Evolutionary conservation across 495 filamentous ascomycete genomes (phyloP), one percentile per base, ranked within the genome.

Genomic region (Neurospora sp.): DNA sequence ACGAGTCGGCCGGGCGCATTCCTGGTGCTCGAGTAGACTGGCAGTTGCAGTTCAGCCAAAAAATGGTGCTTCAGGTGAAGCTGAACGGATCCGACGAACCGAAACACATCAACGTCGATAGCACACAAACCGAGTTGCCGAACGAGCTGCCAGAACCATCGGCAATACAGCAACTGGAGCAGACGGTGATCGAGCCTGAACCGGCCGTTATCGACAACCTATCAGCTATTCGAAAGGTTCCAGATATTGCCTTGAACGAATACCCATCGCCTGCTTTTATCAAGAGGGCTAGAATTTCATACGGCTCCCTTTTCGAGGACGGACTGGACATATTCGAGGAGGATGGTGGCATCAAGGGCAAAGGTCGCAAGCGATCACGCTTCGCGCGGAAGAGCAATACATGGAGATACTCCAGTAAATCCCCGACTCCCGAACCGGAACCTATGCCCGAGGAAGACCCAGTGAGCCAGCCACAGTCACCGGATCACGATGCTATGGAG

Each of bases 231-330:
- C 79, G 70, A 72, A 78, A 73, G 35, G 73, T 73, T 44, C 71
- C 76, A 75, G 74, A 71, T 70, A 27, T 77, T 27, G 74, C 72
- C 4, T 11, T 62, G 5, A 80, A 83, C 71, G 83, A 86, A 77
- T 96, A 89, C 85, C 83, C 86, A 27, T 96, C 94, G 6, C 93
- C 94, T 6, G 92, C 92, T 9, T 96, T 96, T 74, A 76, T 92
- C 23, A 92, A 90, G 75, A 84, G 90, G 35, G 83, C 85, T 20
- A 85, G 91, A 62, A 79, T 88, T 6, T 92, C 89, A 2, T 89
- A 88, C 72, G 88, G 88, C 0, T 85, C 86, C 2, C 79, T 90
- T 0, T 85, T 89, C 27, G 86, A 90, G 73, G 85, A 86, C 11
- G 83, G 82, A 14, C 88, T 88, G 73, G 89, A 92, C 75, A 89